Percentiles rank a stretch among this genome's conserved stretches.
Evolutionary conservation across 2,329 filamentous ascomycete genomes (phyloP).

Genomic region (Colletotrichum sp.): DNA sequence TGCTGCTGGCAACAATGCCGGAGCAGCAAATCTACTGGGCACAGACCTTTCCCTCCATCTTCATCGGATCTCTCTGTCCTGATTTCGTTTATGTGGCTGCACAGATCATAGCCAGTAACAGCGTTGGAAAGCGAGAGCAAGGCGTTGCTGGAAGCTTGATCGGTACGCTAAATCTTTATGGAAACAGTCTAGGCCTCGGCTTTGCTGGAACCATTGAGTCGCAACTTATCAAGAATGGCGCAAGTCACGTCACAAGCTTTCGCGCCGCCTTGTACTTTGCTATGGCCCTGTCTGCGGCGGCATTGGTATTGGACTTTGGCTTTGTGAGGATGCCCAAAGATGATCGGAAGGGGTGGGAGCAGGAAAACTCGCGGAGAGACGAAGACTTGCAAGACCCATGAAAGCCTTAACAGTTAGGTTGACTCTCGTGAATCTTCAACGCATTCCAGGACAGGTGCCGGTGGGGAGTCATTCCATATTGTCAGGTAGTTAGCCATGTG

Average conservation of each 20-base stretch:
- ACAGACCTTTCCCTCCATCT: neutral
- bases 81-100: constrained; percentile 57
- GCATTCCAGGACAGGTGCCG: neutral
- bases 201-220: neutral
- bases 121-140: constrained; percentile 50
- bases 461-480: neutral
- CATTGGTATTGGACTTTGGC: neutral
- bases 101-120: constrained; percentile 59
- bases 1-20: neutral
- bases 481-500: neutral
- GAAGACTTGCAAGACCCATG: neutral
- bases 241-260: neutral
- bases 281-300: neutral
- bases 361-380: neutral
- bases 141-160: constrained; percentile 40
- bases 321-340: neutral
- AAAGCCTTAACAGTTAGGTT: neutral
- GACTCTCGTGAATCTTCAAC: neutral
- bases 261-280: neutral
- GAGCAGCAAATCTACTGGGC: neutral
- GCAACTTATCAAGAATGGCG: neutral
- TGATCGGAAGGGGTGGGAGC: neutral
- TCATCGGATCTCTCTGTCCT: constrained; percentile 42
- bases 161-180: neutral
- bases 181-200: neutral